Evolutionary conservation across 192 early-diverging fungal species (phyloP).

Genomic region (Coemansia sp.): DNA sequence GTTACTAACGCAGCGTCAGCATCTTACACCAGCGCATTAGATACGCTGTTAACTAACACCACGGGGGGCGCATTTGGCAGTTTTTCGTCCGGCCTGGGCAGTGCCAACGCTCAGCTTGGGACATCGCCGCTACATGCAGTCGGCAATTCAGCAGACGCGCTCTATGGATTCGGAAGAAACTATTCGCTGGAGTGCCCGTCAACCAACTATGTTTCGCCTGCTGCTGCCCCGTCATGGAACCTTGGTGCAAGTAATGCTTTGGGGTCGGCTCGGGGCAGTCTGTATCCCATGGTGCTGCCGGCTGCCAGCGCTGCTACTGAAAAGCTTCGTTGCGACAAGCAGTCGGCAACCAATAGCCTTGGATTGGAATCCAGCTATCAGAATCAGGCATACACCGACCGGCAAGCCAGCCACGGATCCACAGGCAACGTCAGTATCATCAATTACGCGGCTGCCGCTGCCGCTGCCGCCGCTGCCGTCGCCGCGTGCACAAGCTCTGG

Average conservation of each 20-base stretch:
- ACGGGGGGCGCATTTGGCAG: neutral
- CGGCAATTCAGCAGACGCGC: neutral
- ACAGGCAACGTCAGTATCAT: neutral
- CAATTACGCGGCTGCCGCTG: neutral
- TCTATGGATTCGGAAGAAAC: conserved; percentile 15
- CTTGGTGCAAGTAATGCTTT: conserved; percentile 4
- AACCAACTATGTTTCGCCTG: neutral
- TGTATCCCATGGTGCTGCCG: conserved; percentile 42
- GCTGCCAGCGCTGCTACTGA: neutral
- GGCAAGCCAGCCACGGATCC: neutral
- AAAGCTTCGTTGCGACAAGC: neutral
- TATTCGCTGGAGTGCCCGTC: conserved; percentile 30
- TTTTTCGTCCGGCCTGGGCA: neutral
- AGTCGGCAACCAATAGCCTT: neutral
- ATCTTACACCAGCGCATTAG: conserved; percentile 7
- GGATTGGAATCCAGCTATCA: neutral
- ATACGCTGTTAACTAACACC: conserved; percentile 6
- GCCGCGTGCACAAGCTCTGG: too few relatives aligned
- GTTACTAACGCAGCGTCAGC: neutral
- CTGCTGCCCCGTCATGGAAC: conserved; percentile 16
- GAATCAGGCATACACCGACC: neutral
- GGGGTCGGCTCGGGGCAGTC: conserved; percentile 9
- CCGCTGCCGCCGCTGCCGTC: neutral
- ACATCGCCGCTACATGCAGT: neutral
- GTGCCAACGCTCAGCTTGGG: conserved; percentile 3